Conservation (phyloP, 192 early-diverging fungal genomes). For the Rhizophagus sp. region DNA sequence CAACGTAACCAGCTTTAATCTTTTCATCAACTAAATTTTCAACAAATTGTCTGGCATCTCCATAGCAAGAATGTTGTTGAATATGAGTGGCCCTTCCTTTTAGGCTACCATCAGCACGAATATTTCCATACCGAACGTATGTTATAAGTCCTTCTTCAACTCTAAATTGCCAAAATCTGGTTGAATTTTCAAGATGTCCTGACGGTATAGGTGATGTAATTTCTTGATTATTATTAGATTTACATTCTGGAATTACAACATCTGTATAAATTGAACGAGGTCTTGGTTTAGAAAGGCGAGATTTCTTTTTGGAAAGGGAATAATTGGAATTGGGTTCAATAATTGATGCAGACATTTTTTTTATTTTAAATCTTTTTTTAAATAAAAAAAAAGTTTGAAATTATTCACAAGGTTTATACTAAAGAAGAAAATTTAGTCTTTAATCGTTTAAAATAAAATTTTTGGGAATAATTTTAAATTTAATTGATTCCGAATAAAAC, state of each 20-base stretch:
- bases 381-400: too few species aligned
- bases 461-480: neutral
- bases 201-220: conserved; percentile 4
- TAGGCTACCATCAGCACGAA: neutral
- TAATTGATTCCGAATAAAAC: neutral
- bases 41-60: conserved; percentile 13
- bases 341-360: conserved; percentile 6
- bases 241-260: neutral
- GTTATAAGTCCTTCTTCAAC: conserved; percentile 8
- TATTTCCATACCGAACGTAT: conserved; percentile 12
- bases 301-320: neutral
- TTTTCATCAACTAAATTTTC: conserved; percentile 20
- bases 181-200: conserved; percentile 14
- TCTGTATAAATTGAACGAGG: neutral
- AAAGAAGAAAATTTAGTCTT: too few species aligned
- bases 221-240: neutral
- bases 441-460: too few species aligned
- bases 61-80: neutral
- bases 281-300: neutral
- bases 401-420: too few species aligned
- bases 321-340: neutral
- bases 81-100: conserved; percentile 11
- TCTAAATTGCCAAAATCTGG: conserved; percentile 24
- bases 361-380: too few species aligned
- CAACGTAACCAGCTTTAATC: conserved; percentile 20